These are phyloP conservation scores for Quercus phellos DNA, from an alignment of 331 rosid genomes.

Conservation along the genomic window DNA sequence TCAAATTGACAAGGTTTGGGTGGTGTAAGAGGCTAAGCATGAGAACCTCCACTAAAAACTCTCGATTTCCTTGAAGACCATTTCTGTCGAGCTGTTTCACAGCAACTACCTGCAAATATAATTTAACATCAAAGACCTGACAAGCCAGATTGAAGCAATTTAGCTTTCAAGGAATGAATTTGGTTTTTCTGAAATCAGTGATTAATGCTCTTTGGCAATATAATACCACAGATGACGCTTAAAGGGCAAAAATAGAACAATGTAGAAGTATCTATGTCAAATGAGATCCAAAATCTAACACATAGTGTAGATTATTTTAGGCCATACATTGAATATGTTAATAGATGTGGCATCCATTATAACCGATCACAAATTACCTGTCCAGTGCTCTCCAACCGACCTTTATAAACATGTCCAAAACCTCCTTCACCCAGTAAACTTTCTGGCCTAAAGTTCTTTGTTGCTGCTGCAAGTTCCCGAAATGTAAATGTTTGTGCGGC, in stretches of 20 bases:
- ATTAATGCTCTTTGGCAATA: not conserved
- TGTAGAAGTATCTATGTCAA: not conserved
- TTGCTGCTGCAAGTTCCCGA: constrained; percentile 94
- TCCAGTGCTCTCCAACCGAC: constrained; percentile 88
- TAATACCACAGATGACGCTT: not conserved
- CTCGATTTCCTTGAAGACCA: constrained; percentile 99
- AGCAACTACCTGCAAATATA: constrained; percentile 77
- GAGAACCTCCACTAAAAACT: constrained; percentile 96
- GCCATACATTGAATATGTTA: constrained; percentile 11
- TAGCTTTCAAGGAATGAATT: not conserved
- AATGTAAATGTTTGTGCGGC: constrained; percentile 99
- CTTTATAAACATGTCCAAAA: constrained; percentile 95
- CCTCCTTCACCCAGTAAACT: constrained; percentile 94
- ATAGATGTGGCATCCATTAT: not conserved
- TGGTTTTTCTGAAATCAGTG: not conserved
- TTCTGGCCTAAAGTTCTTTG: constrained; percentile 86
- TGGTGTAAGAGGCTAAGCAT: constrained; percentile 99
- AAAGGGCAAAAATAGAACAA: not conserved
- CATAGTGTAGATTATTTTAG: not conserved
- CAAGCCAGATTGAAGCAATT: not conserved
- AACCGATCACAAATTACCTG: constrained; percentile 57
- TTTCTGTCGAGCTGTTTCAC: constrained; percentile 97
- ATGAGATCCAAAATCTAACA: constrained; percentile 13
- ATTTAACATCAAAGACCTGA: constrained; percentile 6
- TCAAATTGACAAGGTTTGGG: constrained; percentile 89